Conservation (phyloP, 2,329 filamentous ascomycete genomes). For the Pseudogymnoascus sp. region DNA sequence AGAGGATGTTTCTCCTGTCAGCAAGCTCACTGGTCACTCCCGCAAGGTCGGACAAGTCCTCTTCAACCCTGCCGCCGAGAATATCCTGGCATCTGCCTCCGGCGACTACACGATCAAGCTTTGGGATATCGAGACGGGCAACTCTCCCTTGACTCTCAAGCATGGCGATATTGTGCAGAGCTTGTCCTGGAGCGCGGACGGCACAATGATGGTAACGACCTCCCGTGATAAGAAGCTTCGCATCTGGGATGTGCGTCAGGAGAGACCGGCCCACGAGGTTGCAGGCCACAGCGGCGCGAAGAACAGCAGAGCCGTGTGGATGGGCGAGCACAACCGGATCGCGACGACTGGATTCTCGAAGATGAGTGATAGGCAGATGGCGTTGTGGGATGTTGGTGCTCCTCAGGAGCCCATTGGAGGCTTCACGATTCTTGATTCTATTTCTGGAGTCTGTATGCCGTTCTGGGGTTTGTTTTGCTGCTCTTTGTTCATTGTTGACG, state of each 20-base stretch:
- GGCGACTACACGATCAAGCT: conserved; percentile 93
- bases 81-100: conserved; percentile 88
- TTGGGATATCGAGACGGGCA: conserved; percentile 82
- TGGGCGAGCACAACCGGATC: conserved; percentile 93
- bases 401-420: conserved; percentile 75
- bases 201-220: conserved; percentile 79
- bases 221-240: conserved; percentile 97
- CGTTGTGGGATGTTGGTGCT: conserved; percentile 85
- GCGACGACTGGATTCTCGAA: conserved; percentile 95
- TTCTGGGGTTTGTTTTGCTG: conserved; percentile 66
- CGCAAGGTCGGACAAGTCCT: conserved; percentile 97
- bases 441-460: conserved; percentile 97
- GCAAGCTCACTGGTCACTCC: conserved; percentile 78
- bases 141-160: conserved; percentile 66
- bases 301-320: conserved; percentile 94
- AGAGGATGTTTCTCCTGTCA: conserved; percentile 68
- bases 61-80: conserved; percentile 94
- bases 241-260: conserved; percentile 94
- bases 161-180: conserved; percentile 91
- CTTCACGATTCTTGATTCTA: conserved; percentile 85
- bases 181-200: conserved; percentile 88
- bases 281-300: conserved; percentile 87
- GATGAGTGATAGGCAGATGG: conserved; percentile 96
- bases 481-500: conserved; percentile 13
- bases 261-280: conserved; percentile 76